These are phyloP conservation scores for Aphanocladium album DNA, from an alignment of 2,329 filamentous ascomycete species.

Conservation along the genomic window DNA sequence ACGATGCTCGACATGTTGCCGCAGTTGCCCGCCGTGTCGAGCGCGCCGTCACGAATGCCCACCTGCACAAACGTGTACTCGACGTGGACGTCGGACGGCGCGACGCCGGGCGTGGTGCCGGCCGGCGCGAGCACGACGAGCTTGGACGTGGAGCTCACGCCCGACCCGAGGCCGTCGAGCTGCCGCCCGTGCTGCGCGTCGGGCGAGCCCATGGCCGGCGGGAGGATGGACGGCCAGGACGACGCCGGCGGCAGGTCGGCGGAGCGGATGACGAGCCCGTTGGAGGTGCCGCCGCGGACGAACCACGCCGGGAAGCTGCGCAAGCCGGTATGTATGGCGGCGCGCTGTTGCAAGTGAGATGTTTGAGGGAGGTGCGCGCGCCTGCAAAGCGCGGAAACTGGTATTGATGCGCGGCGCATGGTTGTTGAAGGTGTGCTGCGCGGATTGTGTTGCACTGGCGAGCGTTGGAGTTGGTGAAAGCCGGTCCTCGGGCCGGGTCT, in stretches of 20 bases:
- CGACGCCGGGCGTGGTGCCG: background rate
- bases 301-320: slow-evolving; percentile 36
- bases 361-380: background rate
- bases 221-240: slow-evolving; percentile 47
- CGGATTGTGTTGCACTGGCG: background rate
- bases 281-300: slow-evolving; percentile 62
- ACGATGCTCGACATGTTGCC: slow-evolving; percentile 69
- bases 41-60: slow-evolving; percentile 53
- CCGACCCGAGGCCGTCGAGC: slow-evolving; percentile 66
- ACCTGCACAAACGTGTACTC: slow-evolving; percentile 70
- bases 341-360: background rate
- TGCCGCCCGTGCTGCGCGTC: slow-evolving; percentile 62
- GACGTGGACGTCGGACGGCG: slow-evolving; percentile 35
- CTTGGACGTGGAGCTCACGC: slow-evolving; percentile 65
- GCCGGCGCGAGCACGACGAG: slow-evolving; percentile 55
- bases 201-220: slow-evolving; percentile 57
- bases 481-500: background rate
- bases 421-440: background rate
- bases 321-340: background rate
- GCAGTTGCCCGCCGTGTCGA: slow-evolving; percentile 67
- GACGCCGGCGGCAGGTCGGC: slow-evolving; percentile 30
- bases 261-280: slow-evolving; percentile 51
- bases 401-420: too few relatives aligned
- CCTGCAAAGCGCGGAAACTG: too few relatives aligned
- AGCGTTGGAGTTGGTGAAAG: background rate